These are phyloP conservation scores for Bertia moriformis DNA, from an alignment of 2,329 filamentous ascomycete species.

Conservation along the genomic window DNA sequence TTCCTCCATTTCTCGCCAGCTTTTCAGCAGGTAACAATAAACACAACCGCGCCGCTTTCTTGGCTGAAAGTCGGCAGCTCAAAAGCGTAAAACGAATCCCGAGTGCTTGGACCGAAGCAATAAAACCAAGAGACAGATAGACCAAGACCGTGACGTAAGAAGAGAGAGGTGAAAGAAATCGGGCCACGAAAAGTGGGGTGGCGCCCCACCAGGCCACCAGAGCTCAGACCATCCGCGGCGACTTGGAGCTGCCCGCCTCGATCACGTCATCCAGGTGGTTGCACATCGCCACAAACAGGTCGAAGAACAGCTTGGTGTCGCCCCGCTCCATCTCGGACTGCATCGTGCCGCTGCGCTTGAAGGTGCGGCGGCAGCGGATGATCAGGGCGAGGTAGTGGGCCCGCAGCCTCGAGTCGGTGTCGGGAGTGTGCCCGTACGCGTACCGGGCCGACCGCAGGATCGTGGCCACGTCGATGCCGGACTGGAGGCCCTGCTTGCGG, in stretches of 20 bases:
- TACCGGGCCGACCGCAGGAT: constrained; percentile 87
- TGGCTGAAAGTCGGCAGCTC: no score
- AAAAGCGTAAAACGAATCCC: no score
- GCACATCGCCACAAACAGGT: constrained; percentile 95
- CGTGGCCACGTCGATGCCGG: constrained; percentile 78
- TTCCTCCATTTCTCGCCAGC: no score
- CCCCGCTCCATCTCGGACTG: constrained; percentile 96
- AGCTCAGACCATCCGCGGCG: constrained; percentile 42
- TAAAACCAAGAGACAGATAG: no score
- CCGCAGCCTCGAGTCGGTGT: constrained; percentile 81
- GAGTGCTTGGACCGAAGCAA: no score
- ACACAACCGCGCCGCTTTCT: no score
- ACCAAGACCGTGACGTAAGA: no score
- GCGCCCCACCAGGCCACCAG: no score
- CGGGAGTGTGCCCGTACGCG: constrained; percentile 87
- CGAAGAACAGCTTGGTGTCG: constrained; percentile 84
- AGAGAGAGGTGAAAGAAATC: no score
- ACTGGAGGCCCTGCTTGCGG: constrained; percentile 87
- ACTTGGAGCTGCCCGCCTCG: constrained; percentile 61
- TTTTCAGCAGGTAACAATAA: no score
- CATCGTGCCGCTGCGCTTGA: constrained; percentile 97
- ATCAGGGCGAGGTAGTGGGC: constrained; percentile 95
- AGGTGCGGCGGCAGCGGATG: constrained; percentile 91
- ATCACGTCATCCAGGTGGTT: constrained; percentile 95
- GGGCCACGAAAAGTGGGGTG: no score